Base-by-base conservation (phyloP, 352 stramenopile genomes). In the Plasmopara muralis region DNA sequence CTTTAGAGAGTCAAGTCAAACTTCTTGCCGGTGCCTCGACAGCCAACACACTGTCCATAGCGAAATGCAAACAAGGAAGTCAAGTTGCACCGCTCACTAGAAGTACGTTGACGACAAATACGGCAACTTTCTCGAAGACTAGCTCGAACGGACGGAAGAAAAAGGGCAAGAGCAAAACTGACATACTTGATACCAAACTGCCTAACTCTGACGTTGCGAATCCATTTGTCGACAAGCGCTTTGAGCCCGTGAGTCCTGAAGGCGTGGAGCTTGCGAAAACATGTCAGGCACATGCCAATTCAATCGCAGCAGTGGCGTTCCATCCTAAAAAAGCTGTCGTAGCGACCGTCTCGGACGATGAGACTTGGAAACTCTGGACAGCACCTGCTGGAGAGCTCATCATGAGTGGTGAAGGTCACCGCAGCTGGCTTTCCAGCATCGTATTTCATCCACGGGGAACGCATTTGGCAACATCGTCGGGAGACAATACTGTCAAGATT, bases 351-450 rank as follows among this genome's bases (percentile, higher is more conserved):
- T 96, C 83, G 42, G 91, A 98, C 64, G 93, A 98, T 64, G 74
- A 95, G 63, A 97, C 89, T 31, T 98, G 92, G 91, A 97, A 97
- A 63, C 70, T 98, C 44, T 98, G 93, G 93, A 95, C 78, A 13
- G 70, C 97, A 12, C 90, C 91, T 12, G 80, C 88, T 43, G 89
- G 86, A 44, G 89, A 98, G 61, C 82, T 97, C 38, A 89, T 98
- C 58, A 97, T 98, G 93, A 95, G 85, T 46, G 91, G 93, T 52
- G 89, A 97, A 64, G 88, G 93, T 12, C 93, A 98, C 61, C 75
- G 74, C 10, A 87, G 85, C 48, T 98, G 93, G 93, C 68, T 98
- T 16, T 83, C 86, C 2, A 84, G 77, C 10, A 85, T 97, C 31
- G 70, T 77, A 35, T 98, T 98, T 62, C 89, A 98, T 49, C 93